A percentile compares a stretch with the other conserved stretches of the same genome.
phyloP scores from a whole-genome alignment of 441 rosid genomes.

The Croton setiger region DNA sequence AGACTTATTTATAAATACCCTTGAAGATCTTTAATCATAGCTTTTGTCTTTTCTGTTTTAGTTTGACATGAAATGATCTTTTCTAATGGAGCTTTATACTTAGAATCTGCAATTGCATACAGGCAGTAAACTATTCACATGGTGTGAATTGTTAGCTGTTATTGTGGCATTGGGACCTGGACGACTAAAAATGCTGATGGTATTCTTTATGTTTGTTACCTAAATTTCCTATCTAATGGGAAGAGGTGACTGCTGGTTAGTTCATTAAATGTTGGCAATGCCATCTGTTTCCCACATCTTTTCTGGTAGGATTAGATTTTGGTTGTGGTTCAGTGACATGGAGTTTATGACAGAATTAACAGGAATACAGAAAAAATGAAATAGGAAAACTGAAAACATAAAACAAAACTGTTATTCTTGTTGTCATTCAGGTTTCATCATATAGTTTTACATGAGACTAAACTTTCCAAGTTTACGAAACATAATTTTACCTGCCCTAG shows the following conservation, averaged over 20 bases:
- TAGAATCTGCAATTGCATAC: neutral
- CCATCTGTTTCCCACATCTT: neutral
- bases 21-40: neutral
- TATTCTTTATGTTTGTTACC: neutral
- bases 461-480: neutral
- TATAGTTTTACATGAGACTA: neutral
- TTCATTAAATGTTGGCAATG: neutral
- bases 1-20: neutral
- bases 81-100: neutral
- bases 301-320: neutral
- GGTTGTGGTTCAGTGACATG: neutral
- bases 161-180: neutral
- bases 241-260: neutral
- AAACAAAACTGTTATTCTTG: neutral
- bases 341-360: neutral
- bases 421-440: neutral
- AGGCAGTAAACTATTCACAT: neutral
- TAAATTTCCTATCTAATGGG: constrained; percentile 2
- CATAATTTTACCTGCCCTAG: neutral
- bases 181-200: neutral
- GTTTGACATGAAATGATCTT: neutral
- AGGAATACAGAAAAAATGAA: neutral
- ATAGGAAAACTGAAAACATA: neutral
- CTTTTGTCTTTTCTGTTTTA: neutral
- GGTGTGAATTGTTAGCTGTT: constrained; percentile 2